Percentiles rank a stretch among this genome's conserved stretches.
These are phyloP conservation scores for Gliomastix tumulicola DNA, from an alignment of 2,329 filamentous ascomycete species.

Conservation along the genomic window DNA sequence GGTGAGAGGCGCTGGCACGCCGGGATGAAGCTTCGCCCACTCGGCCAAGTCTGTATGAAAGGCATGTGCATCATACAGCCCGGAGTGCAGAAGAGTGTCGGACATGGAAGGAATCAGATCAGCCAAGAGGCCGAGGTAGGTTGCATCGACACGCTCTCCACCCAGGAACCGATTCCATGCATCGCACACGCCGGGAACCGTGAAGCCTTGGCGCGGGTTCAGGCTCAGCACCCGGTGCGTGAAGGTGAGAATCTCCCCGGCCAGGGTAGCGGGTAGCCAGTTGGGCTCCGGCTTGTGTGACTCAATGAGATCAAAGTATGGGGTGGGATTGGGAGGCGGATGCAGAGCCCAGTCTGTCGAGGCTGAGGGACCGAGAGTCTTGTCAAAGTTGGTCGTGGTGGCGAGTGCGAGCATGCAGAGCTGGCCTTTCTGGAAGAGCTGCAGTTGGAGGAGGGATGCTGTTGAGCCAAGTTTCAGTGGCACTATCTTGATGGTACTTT, in stretches of 20 bases:
- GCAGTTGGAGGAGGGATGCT: conserved; percentile 12
- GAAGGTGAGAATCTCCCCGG: conserved; percentile 13
- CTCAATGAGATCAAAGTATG: conserved; percentile 12
- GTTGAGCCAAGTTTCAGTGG: conserved; percentile 11
- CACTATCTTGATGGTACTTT: conserved; percentile 11
- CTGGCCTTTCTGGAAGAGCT: conserved; percentile 10
- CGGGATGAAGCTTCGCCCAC: conserved; percentile 15
- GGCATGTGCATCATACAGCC: conserved; percentile 12
- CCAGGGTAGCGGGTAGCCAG: conserved; percentile 11
- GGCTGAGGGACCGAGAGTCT: conserved; percentile 10
- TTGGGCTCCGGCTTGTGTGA: conserved; percentile 9
- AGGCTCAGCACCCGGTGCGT: conserved; percentile 9
- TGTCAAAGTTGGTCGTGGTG: conserved; percentile 14
- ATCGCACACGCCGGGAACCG: conserved; percentile 11
- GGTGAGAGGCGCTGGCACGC: neutral
- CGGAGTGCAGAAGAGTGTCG: conserved; percentile 15
- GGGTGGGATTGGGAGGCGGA: conserved; percentile 11
- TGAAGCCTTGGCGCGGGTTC: conserved; percentile 12
- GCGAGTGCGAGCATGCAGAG: conserved; percentile 11
- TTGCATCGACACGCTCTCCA: conserved; percentile 12
- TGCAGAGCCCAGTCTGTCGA: conserved; percentile 7
- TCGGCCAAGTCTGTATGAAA: conserved; percentile 3
- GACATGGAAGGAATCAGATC: conserved; percentile 17
- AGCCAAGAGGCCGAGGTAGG: conserved; percentile 15
- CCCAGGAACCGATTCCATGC: conserved; percentile 12